These are phyloP conservation scores for Xylaria sp. DNA, from an alignment of 2,329 filamentous ascomycete species.

Conservation along the genomic window DNA sequence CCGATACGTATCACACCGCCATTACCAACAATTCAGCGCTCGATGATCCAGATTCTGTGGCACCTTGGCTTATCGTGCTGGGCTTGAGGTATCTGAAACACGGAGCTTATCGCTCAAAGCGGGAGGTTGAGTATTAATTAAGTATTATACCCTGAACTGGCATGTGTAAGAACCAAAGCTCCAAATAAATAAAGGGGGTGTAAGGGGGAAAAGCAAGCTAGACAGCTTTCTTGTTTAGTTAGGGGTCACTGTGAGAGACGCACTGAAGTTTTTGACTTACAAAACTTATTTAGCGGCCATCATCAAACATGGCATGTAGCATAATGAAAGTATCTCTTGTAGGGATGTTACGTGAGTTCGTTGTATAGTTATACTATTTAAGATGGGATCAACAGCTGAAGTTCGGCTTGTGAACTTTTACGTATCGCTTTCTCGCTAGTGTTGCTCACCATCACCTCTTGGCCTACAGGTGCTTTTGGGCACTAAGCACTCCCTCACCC, in stretches of 20 bases:
- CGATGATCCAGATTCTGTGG: not conserved
- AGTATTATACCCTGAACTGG: not conserved
- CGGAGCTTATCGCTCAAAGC: not conserved
- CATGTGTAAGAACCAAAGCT: not conserved
- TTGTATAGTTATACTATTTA: not conserved
- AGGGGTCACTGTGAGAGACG: not conserved
- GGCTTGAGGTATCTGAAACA: constrained; percentile 5
- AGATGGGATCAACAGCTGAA: not conserved
- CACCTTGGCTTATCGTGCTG: not conserved
- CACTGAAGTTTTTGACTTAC: not conserved
- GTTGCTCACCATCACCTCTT: constrained; percentile 82
- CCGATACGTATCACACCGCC: constrained; percentile 4
- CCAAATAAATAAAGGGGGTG: not conserved
- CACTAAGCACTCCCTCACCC: constrained; percentile 72
- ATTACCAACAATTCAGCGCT: not conserved
- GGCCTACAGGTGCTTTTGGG: constrained; percentile 69
- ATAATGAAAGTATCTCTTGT: not conserved
- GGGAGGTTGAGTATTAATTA: not conserved
- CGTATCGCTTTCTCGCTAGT: constrained; percentile 69
- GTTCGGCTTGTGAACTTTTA: constrained; percentile 55
- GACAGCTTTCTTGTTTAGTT: not conserved
- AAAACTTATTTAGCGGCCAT: not conserved
- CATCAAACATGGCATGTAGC: not conserved
- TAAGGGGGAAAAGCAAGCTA: not conserved
- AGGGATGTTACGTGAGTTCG: not conserved